Percentiles rank a stretch among this genome's conserved stretches.
These are phyloP conservation scores for Zoysia japonica DNA, from an alignment of 176 grass and related monocot species.

Conservation along the genomic window DNA sequence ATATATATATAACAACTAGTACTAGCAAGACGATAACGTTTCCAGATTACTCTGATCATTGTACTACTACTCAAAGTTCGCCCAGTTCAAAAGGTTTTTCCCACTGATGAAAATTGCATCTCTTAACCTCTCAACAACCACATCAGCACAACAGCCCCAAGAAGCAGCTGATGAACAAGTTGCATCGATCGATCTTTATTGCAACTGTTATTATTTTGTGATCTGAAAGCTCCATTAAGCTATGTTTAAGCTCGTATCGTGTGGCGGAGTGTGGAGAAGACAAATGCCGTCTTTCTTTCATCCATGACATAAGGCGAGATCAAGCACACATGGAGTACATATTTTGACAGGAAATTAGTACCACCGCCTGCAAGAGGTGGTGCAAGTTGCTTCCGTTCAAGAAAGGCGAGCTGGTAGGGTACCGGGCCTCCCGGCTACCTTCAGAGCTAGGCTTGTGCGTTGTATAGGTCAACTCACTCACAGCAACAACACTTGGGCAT, in stretches of 20 bases:
- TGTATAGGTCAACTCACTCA: constrained; percentile 31
- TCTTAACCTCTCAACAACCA: constrained; percentile 16
- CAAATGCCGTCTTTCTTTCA: constrained; percentile 46
- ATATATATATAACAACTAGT: constrained; percentile 18
- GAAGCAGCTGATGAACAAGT: constrained; percentile 30
- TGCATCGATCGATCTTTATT: background rate
- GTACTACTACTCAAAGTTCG: constrained; percentile 3
- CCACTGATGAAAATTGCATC: background rate
- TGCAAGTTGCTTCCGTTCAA: constrained; percentile 28
- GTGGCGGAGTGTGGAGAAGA: constrained; percentile 24
- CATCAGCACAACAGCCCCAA: constrained; percentile 11
- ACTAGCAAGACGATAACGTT: constrained; percentile 14
- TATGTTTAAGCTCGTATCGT: constrained; percentile 29
- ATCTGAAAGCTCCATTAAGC: constrained; percentile 24
- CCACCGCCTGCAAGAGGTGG: constrained; percentile 17
- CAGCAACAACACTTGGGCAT: constrained; percentile 25
- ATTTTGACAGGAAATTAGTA: constrained; percentile 6
- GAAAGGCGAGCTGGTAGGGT: constrained; percentile 35
- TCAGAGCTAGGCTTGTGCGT: background rate
- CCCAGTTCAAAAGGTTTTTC: constrained; percentile 29
- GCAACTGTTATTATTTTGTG: background rate
- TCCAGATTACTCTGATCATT: constrained; percentile 31
- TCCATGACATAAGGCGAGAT: constrained; percentile 4
- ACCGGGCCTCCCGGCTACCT: background rate
- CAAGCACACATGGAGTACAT: background rate